phyloP scores from a whole-genome alignment of 2,329 filamentous ascomycete species.

The Colletotrichum sp. region DNA sequence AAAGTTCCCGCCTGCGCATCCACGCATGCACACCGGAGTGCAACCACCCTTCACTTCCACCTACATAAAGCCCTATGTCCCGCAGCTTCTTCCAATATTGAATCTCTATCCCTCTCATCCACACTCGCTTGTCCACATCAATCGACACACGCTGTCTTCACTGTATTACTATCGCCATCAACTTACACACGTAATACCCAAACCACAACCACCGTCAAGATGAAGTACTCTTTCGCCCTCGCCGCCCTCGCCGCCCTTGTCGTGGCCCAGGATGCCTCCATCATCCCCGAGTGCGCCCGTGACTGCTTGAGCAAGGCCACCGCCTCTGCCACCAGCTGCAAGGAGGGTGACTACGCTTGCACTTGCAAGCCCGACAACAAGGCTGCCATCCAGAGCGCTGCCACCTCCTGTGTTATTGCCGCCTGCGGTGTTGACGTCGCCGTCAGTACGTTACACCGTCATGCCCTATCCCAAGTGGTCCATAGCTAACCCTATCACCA shows the following conservation, averaged over 20 bases:
- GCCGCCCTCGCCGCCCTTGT: conserved; percentile 36
- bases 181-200: neutral
- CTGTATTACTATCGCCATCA: conserved; percentile 2
- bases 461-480: no score
- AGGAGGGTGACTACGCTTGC: conserved; percentile 31
- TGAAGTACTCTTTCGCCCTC: conserved; percentile 27
- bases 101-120: neutral
- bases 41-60: neutral
- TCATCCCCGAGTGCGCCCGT: conserved; percentile 39
- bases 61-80: conserved; percentile 17
- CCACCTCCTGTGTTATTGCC: conserved; percentile 39
- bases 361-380: conserved; percentile 40
- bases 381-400: conserved; percentile 31
- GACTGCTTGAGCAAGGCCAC: conserved; percentile 39
- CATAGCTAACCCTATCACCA: conserved; percentile 22
- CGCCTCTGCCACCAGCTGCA: conserved; percentile 33
- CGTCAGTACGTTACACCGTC: conserved; percentile 36
- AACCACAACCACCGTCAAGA: conserved; percentile 10
- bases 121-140: conserved; percentile 2
- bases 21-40: neutral
- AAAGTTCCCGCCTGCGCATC: neutral
- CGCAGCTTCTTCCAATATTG: neutral
- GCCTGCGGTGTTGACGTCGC: conserved; percentile 41
- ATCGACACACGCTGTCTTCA: neutral
- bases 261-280: conserved; percentile 29